These are phyloP conservation scores for Allium sativum DNA, from an alignment of 106 monocot species.

Conservation along the genomic window DNA sequence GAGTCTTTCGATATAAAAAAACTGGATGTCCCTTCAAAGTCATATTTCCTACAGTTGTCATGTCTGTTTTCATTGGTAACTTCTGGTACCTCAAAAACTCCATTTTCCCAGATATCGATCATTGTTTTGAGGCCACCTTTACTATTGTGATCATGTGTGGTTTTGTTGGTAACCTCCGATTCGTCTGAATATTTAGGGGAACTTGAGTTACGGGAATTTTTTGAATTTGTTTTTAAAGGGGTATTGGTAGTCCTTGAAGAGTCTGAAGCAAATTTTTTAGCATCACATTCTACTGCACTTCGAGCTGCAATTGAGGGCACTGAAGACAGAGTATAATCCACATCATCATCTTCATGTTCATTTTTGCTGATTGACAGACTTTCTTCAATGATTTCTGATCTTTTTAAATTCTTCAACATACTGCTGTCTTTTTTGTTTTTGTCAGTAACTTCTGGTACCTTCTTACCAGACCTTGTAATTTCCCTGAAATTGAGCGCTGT, in stretches of 20 bases:
- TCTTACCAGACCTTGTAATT: too few species aligned
- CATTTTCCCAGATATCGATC: neutral
- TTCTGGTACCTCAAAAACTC: neutral
- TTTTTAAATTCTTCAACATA: too few species aligned
- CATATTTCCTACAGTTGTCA: neutral
- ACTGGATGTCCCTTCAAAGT: neutral
- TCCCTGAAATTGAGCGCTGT: too few species aligned
- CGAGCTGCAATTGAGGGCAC: conserved; percentile 56
- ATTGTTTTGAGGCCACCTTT: neutral
- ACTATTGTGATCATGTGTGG: neutral
- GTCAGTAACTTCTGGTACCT: too few species aligned
- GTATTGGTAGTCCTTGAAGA: too few species aligned
- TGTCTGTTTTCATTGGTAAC: neutral
- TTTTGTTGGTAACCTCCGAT: conserved; percentile 1
- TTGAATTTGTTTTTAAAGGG: too few species aligned
- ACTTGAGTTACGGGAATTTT: too few species aligned
- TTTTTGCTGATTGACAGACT: neutral
- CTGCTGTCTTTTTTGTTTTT: too few species aligned
- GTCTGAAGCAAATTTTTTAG: conserved; percentile 18
- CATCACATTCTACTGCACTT: conserved; percentile 65
- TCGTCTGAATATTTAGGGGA: conserved; percentile 1
- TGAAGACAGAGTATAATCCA: conserved; percentile 12
- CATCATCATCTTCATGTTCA: conserved; percentile 11
- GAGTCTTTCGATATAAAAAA: neutral
- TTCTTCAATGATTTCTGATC: neutral